A percentile compares a stretch with the other conserved stretches of the same genome.
Conservation (phyloP, 2,329 filamentous ascomycete genomes). For the Ophiostoma sp. region DNA sequence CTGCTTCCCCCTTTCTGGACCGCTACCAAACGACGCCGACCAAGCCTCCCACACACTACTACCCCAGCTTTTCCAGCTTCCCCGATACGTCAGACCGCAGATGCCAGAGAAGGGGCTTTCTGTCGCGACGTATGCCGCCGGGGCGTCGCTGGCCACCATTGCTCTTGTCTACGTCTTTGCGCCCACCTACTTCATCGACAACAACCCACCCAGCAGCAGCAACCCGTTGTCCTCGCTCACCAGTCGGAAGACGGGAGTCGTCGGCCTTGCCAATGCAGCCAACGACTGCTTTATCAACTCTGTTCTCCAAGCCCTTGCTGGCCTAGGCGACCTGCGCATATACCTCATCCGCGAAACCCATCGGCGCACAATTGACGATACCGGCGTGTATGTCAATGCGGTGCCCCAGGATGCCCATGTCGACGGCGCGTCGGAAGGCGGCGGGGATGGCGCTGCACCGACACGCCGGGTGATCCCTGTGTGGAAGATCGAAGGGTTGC, state of each 20-base stretch:
- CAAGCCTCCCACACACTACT: not conserved
- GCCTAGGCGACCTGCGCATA: constrained; percentile 77
- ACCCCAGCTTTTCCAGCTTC: not conserved
- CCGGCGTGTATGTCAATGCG: constrained; percentile 64
- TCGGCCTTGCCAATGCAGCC: constrained; percentile 82
- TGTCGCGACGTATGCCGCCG: constrained; percentile 88
- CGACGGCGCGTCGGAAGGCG: not conserved
- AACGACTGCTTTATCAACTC: constrained; percentile 99
- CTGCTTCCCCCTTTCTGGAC: no score
- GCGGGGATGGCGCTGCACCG: not conserved
- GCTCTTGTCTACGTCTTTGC: constrained; percentile 96
- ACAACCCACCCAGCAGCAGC: constrained; percentile 59
- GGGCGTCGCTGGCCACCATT: constrained; percentile 88
- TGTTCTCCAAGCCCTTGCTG: constrained; percentile 85
- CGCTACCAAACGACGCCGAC: no score
- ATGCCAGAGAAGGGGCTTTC: constrained; percentile 82
- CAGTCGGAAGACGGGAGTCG: constrained; percentile 72
- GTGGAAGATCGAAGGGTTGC: constrained; percentile 63
- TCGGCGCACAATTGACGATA: constrained; percentile 71
- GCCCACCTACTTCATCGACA: constrained; percentile 93
- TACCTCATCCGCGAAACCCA: constrained; percentile 92
- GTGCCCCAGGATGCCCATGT: constrained; percentile 39
- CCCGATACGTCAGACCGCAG: not conserved
- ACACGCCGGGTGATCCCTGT: constrained; percentile 38
- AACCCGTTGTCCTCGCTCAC: constrained; percentile 29